A percentile compares a stretch with the other conserved stretches of the same genome.
Conservation (phyloP, 306 rosid genomes). For the Trichosanthes cucumerina region DNA sequence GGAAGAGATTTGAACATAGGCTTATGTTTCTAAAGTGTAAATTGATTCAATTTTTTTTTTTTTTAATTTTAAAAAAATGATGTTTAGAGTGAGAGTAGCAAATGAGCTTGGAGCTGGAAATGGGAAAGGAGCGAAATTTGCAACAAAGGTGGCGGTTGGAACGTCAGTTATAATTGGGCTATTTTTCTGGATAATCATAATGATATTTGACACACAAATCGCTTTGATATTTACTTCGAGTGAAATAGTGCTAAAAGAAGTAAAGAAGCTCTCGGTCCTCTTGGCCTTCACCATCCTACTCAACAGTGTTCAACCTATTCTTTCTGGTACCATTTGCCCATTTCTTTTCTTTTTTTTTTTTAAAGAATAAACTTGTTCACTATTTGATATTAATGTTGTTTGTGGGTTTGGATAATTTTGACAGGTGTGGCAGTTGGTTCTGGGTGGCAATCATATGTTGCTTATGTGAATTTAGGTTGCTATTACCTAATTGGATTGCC, state of each 20-base stretch:
- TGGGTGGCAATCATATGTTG: conserved; percentile 84
- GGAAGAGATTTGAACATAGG: background rate
- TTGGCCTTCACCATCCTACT: conserved; percentile 62
- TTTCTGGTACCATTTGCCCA: conserved; percentile 33
- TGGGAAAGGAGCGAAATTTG: conserved; percentile 69
- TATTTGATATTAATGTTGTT: background rate
- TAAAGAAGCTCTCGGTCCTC: conserved; percentile 39
- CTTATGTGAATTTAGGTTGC: conserved; percentile 75
- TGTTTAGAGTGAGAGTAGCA: conserved; percentile 67
- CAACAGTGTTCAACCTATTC: conserved; percentile 73
- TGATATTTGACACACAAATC: conserved; percentile 32
- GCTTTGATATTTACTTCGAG: conserved; percentile 51
- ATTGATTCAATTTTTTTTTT: background rate
- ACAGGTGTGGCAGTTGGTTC: conserved; percentile 87
- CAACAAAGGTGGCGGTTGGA: conserved; percentile 47
- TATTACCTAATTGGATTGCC: conserved; percentile 73
- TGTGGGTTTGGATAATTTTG: background rate
- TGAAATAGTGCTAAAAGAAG: conserved; percentile 43
- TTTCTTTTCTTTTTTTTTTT: background rate
- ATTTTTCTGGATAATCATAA: conserved; percentile 44
- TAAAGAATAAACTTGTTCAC: no score
- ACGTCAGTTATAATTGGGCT: conserved; percentile 52
- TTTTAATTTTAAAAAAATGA: background rate
- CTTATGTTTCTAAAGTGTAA: background rate
- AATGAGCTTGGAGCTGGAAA: conserved; percentile 87